A percentile compares a stretch with the other conserved stretches of the same genome.
Evolutionary conservation across 179 eudicot genomes (phyloP).

Genomic region (Silene vulgaris): DNA sequence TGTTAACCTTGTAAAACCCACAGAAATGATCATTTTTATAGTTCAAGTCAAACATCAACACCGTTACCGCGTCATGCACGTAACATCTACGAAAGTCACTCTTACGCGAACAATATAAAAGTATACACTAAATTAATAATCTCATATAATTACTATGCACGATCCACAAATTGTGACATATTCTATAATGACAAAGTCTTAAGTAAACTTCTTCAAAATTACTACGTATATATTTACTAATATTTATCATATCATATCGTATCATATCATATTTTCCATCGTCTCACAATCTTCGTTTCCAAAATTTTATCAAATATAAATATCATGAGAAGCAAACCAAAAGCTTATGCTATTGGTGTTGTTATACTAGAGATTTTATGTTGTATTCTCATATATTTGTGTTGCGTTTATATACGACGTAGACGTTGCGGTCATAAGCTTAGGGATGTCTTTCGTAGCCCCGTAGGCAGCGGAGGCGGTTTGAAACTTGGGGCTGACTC

Average conservation of each 20-base stretch:
- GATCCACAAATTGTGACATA: slow-evolving; percentile 4
- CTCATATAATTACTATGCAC: slow-evolving; percentile 7
- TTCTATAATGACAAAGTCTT: slow-evolving; percentile 9
- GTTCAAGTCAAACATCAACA: slow-evolving; percentile 3
- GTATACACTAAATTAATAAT: neutral
- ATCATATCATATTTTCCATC: neutral
- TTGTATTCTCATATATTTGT: slow-evolving; percentile 40
- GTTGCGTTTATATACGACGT: slow-evolving; percentile 43
- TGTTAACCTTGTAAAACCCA: neutral
- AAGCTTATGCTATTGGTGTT: slow-evolving; percentile 12
- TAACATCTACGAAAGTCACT: neutral
- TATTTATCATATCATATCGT: too few species aligned
- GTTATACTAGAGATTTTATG: slow-evolving; percentile 28
- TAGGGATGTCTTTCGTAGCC: slow-evolving; percentile 15
- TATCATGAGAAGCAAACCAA: slow-evolving; percentile 26
- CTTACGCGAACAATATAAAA: too few species aligned
- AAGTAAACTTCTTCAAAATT: neutral
- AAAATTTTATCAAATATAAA: neutral
- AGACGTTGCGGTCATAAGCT: slow-evolving; percentile 20
- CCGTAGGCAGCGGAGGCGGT: neutral
- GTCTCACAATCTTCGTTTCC: neutral
- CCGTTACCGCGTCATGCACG: neutral
- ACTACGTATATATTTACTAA: neutral
- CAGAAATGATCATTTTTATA: neutral
- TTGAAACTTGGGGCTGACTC: slow-evolving; percentile 22